Evolutionary conservation across 148 eudicot genomes (phyloP), one percentile per base, ranked within the genome.

Genomic region (Talinum fruticosum): DNA sequence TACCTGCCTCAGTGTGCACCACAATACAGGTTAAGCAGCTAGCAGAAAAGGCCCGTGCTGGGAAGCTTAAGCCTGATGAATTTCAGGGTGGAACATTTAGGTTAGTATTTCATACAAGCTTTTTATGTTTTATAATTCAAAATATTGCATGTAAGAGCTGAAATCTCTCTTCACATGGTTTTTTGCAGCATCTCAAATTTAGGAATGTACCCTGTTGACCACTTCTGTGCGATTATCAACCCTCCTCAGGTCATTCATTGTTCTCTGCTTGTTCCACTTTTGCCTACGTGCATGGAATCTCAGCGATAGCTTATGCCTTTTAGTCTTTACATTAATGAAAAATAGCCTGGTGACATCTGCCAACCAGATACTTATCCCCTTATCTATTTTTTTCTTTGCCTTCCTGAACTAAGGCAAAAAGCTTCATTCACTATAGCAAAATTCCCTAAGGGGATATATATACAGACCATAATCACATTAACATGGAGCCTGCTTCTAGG

Each of bases 21-120:
- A 18, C 41, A 30, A 41, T 81, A 34, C 82, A 94, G 99, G 92
- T 96, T 75, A 96, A 96, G 82, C 92, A 90, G 82, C 89, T 96
- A 62, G 99, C 99, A 30, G 93, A 91, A 81, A 96, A 85, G 84
- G 99, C 99, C 75, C 89, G 97, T 74, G 79, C 83, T 18, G 99
- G 99, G 79, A 93, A 96, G 86, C 92, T 93, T 78, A 82, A 83
- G 75, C 99, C 99, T 64, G 87, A 90, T 57, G 99, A 96, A 81
- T 96, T 96, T 75, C 99, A 93, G 87, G 99, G 99, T 74, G 99
- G 99, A 79, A 90, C 99, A 71, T 96, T 96, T 84, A 93, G 99
- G 99, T 96, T 79, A 76, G 82, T 76, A 67, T 69, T 71, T 19
- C 34, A 44, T 28, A 4, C 44, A 41, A 44, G 44, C 38, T 30